Conservation (phyloP, 2,329 filamentous ascomycete species). For the Trichoderma gracile region DNA sequence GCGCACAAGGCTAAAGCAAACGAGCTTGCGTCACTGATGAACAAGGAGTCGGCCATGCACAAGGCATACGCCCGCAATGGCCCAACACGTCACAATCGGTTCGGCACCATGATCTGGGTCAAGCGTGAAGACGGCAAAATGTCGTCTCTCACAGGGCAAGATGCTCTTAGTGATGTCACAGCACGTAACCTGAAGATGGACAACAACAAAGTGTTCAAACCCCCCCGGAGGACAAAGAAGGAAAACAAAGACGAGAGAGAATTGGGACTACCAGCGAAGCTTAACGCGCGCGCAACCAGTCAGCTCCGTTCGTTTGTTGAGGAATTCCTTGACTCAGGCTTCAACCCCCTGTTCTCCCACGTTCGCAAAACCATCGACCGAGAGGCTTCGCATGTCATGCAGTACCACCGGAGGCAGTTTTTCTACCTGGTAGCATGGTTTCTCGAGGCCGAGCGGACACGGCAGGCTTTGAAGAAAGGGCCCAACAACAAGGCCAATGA, state of each 20-base stretch:
- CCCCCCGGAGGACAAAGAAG: conserved; percentile 64
- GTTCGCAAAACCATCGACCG: conserved; percentile 87
- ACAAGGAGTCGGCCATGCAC: conserved; percentile 81
- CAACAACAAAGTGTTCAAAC: conserved; percentile 84
- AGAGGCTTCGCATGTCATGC: conserved; percentile 77
- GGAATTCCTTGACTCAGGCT: conserved; percentile 91
- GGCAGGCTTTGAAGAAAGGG: conserved; percentile 62
- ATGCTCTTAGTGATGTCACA: conserved; percentile 72
- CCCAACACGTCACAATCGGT: conserved; percentile 86
- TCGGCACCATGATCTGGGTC: conserved; percentile 97
- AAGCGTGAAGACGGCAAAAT: conserved; percentile 83
- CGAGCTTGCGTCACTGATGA: conserved; percentile 73
- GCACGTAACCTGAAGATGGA: conserved; percentile 86
- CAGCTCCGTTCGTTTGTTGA: conserved; percentile 81
- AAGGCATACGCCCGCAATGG: conserved; percentile 74
- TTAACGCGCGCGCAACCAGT: conserved; percentile 72
- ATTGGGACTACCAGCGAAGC: conserved; percentile 69
- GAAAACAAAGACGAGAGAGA: conserved; percentile 68
- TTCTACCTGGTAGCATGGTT: conserved; percentile 96
- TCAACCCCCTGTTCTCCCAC: conserved; percentile 87
- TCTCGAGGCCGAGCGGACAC: conserved; percentile 75
- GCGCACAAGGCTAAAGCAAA: conserved; percentile 67
- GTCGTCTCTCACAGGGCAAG: conserved; percentile 84
- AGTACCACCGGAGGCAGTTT: conserved; percentile 78
- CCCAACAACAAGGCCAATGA: conserved; percentile 48